Conservation (phyloP, 2,329 filamentous ascomycete genomes). For the Madurella fahalii region DNA sequence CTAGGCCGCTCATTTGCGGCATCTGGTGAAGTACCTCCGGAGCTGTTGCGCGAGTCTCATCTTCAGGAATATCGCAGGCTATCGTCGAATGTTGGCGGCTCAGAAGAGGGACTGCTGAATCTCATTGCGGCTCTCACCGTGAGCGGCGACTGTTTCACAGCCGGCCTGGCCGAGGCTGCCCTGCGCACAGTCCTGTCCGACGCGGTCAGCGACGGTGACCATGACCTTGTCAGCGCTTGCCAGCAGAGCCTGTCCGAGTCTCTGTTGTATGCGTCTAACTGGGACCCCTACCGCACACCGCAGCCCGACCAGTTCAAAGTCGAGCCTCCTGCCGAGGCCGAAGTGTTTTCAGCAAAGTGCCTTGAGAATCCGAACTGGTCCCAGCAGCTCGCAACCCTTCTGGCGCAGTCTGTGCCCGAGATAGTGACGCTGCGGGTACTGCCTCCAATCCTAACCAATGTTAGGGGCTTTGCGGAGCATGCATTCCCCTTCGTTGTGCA, state of each 20-base stretch:
- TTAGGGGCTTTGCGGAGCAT: conserved; percentile 66
- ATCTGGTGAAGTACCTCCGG: conserved; percentile 62
- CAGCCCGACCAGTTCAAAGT: conserved; percentile 46
- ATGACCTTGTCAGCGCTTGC: conserved; percentile 47
- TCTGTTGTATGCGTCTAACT: conserved; percentile 52
- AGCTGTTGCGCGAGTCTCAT: conserved; percentile 57
- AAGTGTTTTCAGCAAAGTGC: conserved; percentile 35
- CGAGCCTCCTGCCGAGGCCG: conserved; percentile 25
- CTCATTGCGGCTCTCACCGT: conserved; percentile 60
- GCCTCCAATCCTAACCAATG: conserved; percentile 58
- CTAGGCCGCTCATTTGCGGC: conserved; percentile 80
- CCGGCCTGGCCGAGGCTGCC: conserved; percentile 58
- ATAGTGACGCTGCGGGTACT: conserved; percentile 69
- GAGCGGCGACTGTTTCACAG: conserved; percentile 50
- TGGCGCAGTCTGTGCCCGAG: conserved; percentile 56
- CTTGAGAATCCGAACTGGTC: conserved; percentile 56
- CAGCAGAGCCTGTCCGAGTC: conserved; percentile 49
- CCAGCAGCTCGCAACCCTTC: conserved; percentile 53
- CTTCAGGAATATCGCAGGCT: conserved; percentile 48
- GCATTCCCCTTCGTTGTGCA: conserved; percentile 84
- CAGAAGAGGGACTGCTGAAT: conserved; percentile 59
- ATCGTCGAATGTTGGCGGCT: conserved; percentile 48
- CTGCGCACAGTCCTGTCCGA: conserved; percentile 54
- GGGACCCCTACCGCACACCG: conserved; percentile 52
- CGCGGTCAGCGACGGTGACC: conserved; percentile 44